Base-by-base conservation (phyloP, 768 basidiomycete species). In the Mrakia blollopis region DNA sequence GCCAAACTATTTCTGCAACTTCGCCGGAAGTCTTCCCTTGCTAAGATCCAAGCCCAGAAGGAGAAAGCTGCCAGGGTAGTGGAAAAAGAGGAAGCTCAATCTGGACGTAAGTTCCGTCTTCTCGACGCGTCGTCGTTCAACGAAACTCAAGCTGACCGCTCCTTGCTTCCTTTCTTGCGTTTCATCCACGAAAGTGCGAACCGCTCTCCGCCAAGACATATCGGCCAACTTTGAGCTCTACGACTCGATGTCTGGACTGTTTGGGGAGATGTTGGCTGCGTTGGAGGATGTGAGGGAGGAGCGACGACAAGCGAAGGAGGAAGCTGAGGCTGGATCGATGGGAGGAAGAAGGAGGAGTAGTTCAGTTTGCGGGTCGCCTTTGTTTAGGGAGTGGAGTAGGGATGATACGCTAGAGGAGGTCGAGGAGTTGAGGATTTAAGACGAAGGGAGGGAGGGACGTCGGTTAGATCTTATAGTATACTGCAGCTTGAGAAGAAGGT, bases 381-480 rank as follows among this genome's bases (percentile, higher is more conserved):
- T 60, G 57, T 60, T 60, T 60, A 60, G 57, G 57, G 57, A 60
- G 57, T 60, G 57, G 57, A 60, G 57, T 25, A 60, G 25, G 57
- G 57, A 60, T 2, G 57, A 23, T 60, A 23, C 8, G 57, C 18
- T 11, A 7, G 57, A 30, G 57, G 57, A 25, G 23, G 57, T 25
- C 7, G 57, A 30, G 57, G 57, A 25, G 57, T 60, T 25, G 57
- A 25, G 8, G 3, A 60, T 25, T 25, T 25, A 60, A 18, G 57
- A 28, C 21, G n/a, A 57, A 60, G 28, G 10, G 57, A 30, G n/a
- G 18, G 54, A 57, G n/a, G 54, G n/a, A 23, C 7, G 54, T 16
- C 4, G 54, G n/a, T n/a, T n/a, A n/a, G n/a, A n/a, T 25, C 18
- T 41, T 11, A 14, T 44, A 44, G 44, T 44, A 44, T 44, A 44